Evolutionary conservation across 2,329 filamentous ascomycete genomes (phyloP), one percentile per base, ranked within the genome.

Genomic region (Ophiostoma australiae): DNA sequence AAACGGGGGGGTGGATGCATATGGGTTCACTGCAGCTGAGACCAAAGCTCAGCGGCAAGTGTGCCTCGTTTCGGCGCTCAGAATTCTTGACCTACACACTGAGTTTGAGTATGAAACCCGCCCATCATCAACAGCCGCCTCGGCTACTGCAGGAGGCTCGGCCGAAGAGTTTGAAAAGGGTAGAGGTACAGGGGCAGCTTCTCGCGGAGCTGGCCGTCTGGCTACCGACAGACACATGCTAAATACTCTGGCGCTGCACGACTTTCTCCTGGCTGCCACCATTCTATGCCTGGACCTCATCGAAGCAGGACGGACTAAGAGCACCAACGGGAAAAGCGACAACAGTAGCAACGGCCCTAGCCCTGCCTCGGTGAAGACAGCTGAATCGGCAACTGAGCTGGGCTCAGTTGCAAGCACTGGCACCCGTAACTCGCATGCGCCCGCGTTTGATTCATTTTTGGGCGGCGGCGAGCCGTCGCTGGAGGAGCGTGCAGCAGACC

Each of bases 221-320:
- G 80, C 81, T 70, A 79, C 81, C 20, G 82, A 85, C 63, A 81
- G 82, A 1, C 87, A 86, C 83, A 86, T 88, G 74, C 76, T 88
- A 17, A 84, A 83, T 6, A 85, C 84, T 0, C 78, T 90, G 4
- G 82, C 84, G 2, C 81, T 86, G 67, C 86, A 88, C 67, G 87
- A 90, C 75, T 90, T 87, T 69, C 78, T 90, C 69, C 81, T 90
- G 3, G 86, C 87, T 0, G 84, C 85, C 67, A 87, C 87, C 81
- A 82, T 90, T 17, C 74, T 90, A 4, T 89, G 86, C 73, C 78
- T 90, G 23, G 78, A 84, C 52, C 75, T 84, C 37, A 80, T 83
- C 8, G 75, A 74, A 20, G 80, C 78, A 4, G 77, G 75, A 4
- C 35, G 15, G 23, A 37, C 39, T 6, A 58, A 35, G 20, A 63